Conservation (phyloP, 148 eudicot species). For the Vaccinium myrtillus region DNA sequence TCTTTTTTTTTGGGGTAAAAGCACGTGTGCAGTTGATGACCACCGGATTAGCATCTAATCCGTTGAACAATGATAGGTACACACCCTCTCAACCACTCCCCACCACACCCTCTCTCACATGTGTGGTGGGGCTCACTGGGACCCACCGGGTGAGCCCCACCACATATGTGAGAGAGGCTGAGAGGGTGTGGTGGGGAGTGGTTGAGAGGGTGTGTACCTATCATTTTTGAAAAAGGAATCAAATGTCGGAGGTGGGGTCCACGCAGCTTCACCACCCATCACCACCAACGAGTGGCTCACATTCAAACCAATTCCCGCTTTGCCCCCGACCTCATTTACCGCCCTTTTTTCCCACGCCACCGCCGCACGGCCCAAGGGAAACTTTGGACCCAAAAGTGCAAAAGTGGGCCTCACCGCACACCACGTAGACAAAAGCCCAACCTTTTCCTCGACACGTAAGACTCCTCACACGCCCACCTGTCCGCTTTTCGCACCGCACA, state of each 20-base stretch:
- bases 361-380: neutral
- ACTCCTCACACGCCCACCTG: neutral
- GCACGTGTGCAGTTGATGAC: neutral
- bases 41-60: neutral
- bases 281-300: neutral
- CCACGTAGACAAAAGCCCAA: neutral
- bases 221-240: no score
- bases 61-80: no score
- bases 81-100: no score
- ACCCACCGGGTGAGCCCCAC: no score
- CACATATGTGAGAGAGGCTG: no score
- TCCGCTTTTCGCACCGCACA: neutral
- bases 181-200: no score
- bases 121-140: no score
- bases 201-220: no score
- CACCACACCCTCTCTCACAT: no score
- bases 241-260: neutral
- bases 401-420: neutral
- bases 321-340: neutral
- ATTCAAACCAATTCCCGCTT: neutral
- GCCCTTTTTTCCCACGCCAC: neutral
- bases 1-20: no score
- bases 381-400: neutral
- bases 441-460: neutral
- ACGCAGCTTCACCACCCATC: neutral